These are phyloP conservation scores for Flaveria sonorensis DNA, from an alignment of 129 eudicot genomes.

Conservation along the genomic window DNA sequence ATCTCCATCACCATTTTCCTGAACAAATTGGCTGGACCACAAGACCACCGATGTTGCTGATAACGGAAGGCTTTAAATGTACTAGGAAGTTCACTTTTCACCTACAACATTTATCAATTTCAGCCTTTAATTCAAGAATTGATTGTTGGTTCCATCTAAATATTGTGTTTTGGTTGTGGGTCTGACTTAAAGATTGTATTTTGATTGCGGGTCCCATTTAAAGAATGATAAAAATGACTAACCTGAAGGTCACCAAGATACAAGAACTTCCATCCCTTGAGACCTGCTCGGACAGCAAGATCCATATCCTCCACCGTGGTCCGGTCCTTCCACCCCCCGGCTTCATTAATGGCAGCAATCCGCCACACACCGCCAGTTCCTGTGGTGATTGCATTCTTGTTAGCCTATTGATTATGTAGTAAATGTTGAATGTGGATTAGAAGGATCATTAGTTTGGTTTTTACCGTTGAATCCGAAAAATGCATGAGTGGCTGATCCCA, in stretches of 20 bases:
- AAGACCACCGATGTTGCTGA: constrained; percentile 20
- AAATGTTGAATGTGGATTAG: background rate
- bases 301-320: constrained; percentile 19
- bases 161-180: background rate
- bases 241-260: constrained; percentile 21
- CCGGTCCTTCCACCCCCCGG: constrained; percentile 20
- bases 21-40: constrained; percentile 21
- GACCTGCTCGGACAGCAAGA: constrained; percentile 20
- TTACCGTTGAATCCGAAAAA: constrained; percentile 94
- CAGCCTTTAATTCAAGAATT: background rate
- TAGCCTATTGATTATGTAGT: background rate
- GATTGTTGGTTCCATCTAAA: background rate
- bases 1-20: constrained; percentile 20
- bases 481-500: constrained; percentile 92
- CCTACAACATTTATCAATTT: constrained; percentile 9
- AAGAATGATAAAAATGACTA: background rate
- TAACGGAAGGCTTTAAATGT: constrained; percentile 16
- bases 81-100: constrained; percentile 16
- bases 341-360: constrained; percentile 13
- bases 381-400: background rate
- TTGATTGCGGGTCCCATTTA: background rate
- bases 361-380: constrained; percentile 22
- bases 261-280: constrained; percentile 14
- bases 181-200: background rate
- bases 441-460: background rate